Conservation (phyloP, 495 filamentous ascomycete genomes). For the Podospora anserina region DNA sequence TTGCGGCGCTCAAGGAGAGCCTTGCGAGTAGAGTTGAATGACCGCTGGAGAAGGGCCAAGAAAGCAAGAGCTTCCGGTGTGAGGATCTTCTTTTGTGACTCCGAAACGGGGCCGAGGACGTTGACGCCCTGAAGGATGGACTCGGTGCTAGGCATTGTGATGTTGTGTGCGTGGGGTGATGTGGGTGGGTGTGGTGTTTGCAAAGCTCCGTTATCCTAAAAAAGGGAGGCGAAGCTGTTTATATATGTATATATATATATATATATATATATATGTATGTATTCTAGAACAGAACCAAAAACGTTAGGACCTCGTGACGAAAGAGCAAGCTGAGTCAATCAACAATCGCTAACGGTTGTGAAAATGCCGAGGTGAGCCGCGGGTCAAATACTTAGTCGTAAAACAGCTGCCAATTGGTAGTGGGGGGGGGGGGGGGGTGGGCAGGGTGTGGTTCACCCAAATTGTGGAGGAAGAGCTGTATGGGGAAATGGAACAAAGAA, state of each 20-base stretch:
- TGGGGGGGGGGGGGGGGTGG: background rate
- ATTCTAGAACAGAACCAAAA: background rate
- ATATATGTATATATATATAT: background rate
- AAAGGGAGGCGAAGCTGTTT: background rate
- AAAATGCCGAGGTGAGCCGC: constrained; percentile 6
- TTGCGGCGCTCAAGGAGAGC: constrained; percentile 81
- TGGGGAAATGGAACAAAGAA: background rate
- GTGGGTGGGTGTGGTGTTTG: background rate
- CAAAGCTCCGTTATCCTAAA: background rate
- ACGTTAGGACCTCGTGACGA: background rate
- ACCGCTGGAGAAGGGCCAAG: constrained; percentile 87
- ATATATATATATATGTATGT: background rate
- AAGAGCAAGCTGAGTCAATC: background rate
- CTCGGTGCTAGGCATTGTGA: constrained; percentile 68
- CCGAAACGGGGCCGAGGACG: constrained; percentile 73
- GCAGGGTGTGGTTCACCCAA: background rate
- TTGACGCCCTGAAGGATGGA: constrained; percentile 81
- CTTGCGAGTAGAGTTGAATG: constrained; percentile 90
- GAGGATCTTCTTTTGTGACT: constrained; percentile 83
- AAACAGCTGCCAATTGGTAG: background rate
- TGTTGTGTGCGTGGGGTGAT: constrained; percentile 7
- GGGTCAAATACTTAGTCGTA: background rate
- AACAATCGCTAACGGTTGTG: background rate
- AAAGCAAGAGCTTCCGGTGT: constrained; percentile 89
- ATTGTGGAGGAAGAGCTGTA: background rate